Base-by-base conservation (phyloP, 2,329 filamentous ascomycete genomes). In the Teratosphaeria zuluensis region DNA sequence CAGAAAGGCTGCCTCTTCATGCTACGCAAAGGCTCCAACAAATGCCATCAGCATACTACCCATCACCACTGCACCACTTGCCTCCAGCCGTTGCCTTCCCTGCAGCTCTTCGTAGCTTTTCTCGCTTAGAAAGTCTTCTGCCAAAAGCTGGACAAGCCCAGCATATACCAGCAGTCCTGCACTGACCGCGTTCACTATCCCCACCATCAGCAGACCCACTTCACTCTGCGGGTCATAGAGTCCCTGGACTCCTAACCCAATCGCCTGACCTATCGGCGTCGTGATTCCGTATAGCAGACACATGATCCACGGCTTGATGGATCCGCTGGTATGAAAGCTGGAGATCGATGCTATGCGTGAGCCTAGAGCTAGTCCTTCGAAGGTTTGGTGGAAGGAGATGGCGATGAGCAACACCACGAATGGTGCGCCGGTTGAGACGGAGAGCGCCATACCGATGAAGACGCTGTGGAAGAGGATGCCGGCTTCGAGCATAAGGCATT, bases 381-480 rank as follows among this genome's bases (percentile, higher is more conserved):
- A 87, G 63, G 83, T 85, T 66, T 87, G 86, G 68, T 89, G 86
- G 76, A 89, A 89, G 33, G 85, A 74, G 59, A 89, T 88, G 61
- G 86, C 86, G 54, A 88, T 75, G 7, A 89, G 77, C 3, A 89
- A 78, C 30, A 89, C 77, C 58, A 85, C 72, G 70, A 88, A 89
- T 3, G 84, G 81, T 5, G 77, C 75, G 1, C 87, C 83, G 1
- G 82, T 82, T 21, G 85, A 85, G 63, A 89, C 86, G 30, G 84
- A 86, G 30, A 89, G 74, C 0, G 87, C 87, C 79, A 89, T 87
- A 59, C 86, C 86, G 58, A 89, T 86, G 70, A 89, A 89, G 60
- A 91, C 81, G 61, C 84, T 88, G 74, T 91, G 88, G 70, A 91
- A 91, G 11, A 91, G 77, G 63, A 91, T 91, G 61, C 88, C 88